Evolutionary conservation across 2,329 filamentous ascomycete genomes (phyloP).

Genomic region (Xylariaceae sp.): DNA sequence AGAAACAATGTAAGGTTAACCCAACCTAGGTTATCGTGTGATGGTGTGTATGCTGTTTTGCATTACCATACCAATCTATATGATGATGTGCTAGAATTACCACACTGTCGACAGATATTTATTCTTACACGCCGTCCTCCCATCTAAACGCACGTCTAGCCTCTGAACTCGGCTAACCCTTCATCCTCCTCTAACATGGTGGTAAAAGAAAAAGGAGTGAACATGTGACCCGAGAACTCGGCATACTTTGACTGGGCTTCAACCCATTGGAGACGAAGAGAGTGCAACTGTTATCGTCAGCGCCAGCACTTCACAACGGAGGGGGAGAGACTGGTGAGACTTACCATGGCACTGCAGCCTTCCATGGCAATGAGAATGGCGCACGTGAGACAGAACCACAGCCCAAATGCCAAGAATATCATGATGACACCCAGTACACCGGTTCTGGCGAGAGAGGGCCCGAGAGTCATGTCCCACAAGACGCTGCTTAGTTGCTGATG

Average conservation of each 20-base stretch:
- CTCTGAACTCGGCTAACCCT: constrained; percentile 33
- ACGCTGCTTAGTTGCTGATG: constrained; percentile 97
- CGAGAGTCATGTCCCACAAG: constrained; percentile 93
- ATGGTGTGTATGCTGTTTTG: too few species aligned
- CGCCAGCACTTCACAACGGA: too few species aligned
- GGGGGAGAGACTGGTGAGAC: too few species aligned
- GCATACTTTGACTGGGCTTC: constrained; percentile 85
- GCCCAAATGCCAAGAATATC: constrained; percentile 74
- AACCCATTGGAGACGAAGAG: constrained; percentile 73
- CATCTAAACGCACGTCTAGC: constrained; percentile 20
- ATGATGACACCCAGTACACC: constrained; percentile 69
- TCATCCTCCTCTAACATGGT: constrained; percentile 66
- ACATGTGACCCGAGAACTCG: constrained; percentile 70
- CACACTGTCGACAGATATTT: too few species aligned
- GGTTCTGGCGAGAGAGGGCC: constrained; percentile 61
- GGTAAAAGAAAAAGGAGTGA: constrained; percentile 73
- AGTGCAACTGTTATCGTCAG: constrained; percentile 50
- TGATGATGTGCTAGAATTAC: not conserved
- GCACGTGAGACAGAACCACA: constrained; percentile 85
- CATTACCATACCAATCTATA: not conserved
- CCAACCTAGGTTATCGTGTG: too few species aligned
- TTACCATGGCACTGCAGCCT: constrained; percentile 69
- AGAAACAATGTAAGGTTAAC: too few species aligned
- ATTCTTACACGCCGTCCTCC: constrained; percentile 15
- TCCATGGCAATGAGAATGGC: constrained; percentile 76